Conservation (phyloP, 805 yeast genomes). For the Lachancea quebecensis region DNA sequence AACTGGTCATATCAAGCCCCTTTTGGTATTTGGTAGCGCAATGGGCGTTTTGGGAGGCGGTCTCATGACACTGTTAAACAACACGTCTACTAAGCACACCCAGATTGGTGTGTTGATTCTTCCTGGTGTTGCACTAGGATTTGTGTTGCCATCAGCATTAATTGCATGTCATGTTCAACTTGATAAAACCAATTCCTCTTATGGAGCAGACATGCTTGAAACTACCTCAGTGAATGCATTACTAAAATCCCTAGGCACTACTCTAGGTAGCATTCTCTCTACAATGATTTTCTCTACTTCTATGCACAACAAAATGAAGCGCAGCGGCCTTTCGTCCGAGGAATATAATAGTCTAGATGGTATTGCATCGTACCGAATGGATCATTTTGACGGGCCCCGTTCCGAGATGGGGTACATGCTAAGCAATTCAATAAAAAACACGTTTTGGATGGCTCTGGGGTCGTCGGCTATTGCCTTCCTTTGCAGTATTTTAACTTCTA, state of each 20-base stretch:
- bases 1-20: constrained; percentile 33
- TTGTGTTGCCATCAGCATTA: constrained; percentile 29
- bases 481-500: constrained; percentile 15
- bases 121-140: constrained; percentile 34
- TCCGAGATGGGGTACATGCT: constrained; percentile 9
- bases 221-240: constrained; percentile 21
- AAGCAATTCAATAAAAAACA: constrained; percentile 9
- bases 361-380: constrained; percentile 15
- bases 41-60: constrained; percentile 34
- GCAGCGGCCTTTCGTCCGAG: constrained; percentile 1
- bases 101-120: constrained; percentile 36
- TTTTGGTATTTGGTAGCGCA: constrained; percentile 27
- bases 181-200: constrained; percentile 14
- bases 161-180: constrained; percentile 27
- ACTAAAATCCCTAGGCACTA: constrained; percentile 19
- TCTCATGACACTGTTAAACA: constrained; percentile 26
- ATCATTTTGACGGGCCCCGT: constrained; percentile 15
- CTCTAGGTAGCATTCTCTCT: constrained; percentile 23
- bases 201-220: constrained; percentile 17
- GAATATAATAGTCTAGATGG: constrained; percentile 12
- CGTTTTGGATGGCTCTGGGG: constrained; percentile 20
- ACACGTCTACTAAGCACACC: constrained; percentile 21
- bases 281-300: constrained; percentile 20
- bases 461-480: constrained; percentile 14
- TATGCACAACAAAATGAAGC: constrained; percentile 12